phyloP scores from a whole-genome alignment of 306 rosid species.

The Datisca glomerata region DNA sequence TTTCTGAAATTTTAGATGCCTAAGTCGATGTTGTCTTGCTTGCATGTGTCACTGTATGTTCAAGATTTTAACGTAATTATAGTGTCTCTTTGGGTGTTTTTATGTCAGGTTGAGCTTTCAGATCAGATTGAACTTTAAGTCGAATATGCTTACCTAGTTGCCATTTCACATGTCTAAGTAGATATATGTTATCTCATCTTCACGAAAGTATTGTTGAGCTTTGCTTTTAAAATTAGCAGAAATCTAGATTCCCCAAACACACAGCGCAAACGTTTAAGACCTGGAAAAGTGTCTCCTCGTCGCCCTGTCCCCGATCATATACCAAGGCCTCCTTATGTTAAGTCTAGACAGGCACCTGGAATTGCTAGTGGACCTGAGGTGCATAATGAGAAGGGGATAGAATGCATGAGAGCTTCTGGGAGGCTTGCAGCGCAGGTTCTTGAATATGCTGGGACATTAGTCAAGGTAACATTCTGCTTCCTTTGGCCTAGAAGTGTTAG shows the following conservation, averaged over 20 bases:
- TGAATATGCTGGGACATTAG: constrained; percentile 79
- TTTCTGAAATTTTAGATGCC: too few species aligned
- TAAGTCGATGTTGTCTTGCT: too few species aligned
- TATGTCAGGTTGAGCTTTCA: not conserved
- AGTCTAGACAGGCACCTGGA: constrained; percentile 52
- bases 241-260: constrained; percentile 34
- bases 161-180: constrained; percentile 1
- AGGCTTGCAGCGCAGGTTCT: constrained; percentile 95
- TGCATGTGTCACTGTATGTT: too few species aligned
- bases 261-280: constrained; percentile 54
- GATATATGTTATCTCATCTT: not conserved
- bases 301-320: constrained; percentile 63
- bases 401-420: constrained; percentile 91
- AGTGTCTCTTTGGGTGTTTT: too few species aligned
- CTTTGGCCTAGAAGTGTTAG: constrained; percentile 1
- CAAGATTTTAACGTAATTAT: too few species aligned
- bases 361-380: constrained; percentile 65
- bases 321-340: constrained; percentile 62
- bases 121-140: not conserved
- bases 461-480: constrained; percentile 50
- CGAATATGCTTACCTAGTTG: not conserved
- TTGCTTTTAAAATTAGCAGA: constrained; percentile 30
- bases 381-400: constrained; percentile 73
- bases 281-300: constrained; percentile 73
- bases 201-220: constrained; percentile 10